Evolutionary conservation across 768 basidiomycete genomes (phyloP).

Genomic region (Tephrocybe sp.): DNA sequence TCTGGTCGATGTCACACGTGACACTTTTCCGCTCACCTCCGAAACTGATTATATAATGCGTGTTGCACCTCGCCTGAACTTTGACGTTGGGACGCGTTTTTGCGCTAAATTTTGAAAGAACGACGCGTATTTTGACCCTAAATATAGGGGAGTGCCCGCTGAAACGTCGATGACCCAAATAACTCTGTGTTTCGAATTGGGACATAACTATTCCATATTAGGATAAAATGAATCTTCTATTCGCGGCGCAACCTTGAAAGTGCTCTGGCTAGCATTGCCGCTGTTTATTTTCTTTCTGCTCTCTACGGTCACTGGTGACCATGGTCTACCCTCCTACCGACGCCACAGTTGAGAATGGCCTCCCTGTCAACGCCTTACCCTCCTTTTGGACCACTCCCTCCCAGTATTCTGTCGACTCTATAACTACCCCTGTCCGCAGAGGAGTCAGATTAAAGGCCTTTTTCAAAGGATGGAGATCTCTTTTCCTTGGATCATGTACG

Average conservation of each 20-base stretch:
- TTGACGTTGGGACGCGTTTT: background rate
- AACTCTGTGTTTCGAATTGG: background rate
- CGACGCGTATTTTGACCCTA: conserved; percentile 4
- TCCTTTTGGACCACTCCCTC: conserved; percentile 14
- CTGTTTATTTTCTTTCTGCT: background rate
- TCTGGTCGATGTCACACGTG: conserved; percentile 19
- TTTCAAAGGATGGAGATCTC: conserved; percentile 47
- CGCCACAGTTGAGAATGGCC: conserved; percentile 9
- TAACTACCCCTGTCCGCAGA: background rate
- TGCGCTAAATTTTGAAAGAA: background rate
- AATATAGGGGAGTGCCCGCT: background rate
- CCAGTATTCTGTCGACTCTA: conserved; percentile 10
- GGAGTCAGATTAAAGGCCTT: background rate
- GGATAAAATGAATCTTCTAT: background rate
- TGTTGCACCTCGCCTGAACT: background rate
- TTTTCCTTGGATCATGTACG: conserved; percentile 59
- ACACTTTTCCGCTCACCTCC: conserved; percentile 29
- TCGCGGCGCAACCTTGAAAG: background rate
- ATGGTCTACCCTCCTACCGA: background rate
- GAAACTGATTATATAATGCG: conserved; percentile 17
- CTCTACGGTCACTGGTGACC: conserved; percentile 14
- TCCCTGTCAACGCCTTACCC: conserved; percentile 7
- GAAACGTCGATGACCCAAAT: background rate
- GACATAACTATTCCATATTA: conserved; percentile 5
- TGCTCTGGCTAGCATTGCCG: background rate